Percentiles rank a stretch among this genome's conserved stretches.
Conservation (phyloP, 345 rosid species). For the Sisymbrium irio region DNA sequence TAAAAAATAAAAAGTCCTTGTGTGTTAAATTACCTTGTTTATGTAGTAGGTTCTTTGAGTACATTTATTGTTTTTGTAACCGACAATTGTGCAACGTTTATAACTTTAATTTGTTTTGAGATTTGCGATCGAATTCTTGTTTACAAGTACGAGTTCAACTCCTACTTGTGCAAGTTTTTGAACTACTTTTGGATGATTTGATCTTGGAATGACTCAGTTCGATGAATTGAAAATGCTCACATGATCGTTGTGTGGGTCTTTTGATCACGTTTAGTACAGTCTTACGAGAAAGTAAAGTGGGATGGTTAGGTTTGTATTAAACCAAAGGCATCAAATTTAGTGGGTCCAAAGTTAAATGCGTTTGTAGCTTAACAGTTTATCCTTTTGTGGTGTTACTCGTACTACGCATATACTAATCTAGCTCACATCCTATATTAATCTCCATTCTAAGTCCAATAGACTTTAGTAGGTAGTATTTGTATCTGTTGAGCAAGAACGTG, state of each 20-base stretch:
- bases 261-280: constrained; percentile 26
- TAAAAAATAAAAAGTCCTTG: neutral
- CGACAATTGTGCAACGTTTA: constrained; percentile 16
- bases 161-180: neutral
- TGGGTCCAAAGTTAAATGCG: constrained; percentile 25
- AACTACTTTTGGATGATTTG: constrained; percentile 19
- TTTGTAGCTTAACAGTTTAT: neutral
- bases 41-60: constrained; percentile 10
- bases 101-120: neutral
- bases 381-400: neutral
- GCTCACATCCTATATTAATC: neutral
- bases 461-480: constrained; percentile 14
- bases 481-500: constrained; percentile 30
- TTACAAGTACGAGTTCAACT: neutral
- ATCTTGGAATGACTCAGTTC: neutral
- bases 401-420: neutral
- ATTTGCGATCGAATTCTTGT: neutral
- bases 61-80: constrained; percentile 18
- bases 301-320: constrained; percentile 30
- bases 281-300: neutral
- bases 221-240: constrained; percentile 28
- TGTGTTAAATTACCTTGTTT: neutral
- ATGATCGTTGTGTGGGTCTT: constrained; percentile 25
- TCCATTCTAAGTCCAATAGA: neutral
- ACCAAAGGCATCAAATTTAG: constrained; percentile 1